Conservation (phyloP, 768 basidiomycete species). For the Lactarius psammicola region DNA sequence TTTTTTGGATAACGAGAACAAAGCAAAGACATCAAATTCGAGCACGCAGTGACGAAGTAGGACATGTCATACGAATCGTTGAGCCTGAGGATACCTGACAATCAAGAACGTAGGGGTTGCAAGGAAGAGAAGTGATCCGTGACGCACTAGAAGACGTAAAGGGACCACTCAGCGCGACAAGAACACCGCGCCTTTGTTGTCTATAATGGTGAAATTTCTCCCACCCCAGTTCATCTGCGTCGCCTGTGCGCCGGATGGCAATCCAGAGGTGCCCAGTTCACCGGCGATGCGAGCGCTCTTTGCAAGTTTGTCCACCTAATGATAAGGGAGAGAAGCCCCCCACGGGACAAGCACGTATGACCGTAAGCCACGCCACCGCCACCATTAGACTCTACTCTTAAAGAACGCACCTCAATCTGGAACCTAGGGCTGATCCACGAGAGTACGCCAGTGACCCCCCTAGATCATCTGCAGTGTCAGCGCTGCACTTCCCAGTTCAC, state of each 20-base stretch:
- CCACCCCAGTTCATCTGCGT: conserved; percentile 41
- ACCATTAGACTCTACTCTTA: not conserved
- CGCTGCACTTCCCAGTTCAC: not conserved
- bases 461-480: not conserved
- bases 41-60: not conserved
- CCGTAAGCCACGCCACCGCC: not conserved
- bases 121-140: not conserved
- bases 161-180: conserved; percentile 12
- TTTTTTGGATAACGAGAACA: not conserved
- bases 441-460: not conserved
- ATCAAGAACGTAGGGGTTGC: not conserved
- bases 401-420: conserved; percentile 17
- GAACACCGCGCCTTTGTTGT: conserved; percentile 37
- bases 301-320: conserved; percentile 51
- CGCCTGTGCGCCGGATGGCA: conserved; percentile 47
- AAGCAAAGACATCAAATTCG: not conserved
- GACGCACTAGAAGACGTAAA: not conserved
- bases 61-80: not conserved
- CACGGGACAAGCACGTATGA: not conserved
- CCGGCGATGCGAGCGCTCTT: conserved; percentile 57
- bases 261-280: conserved; percentile 47
- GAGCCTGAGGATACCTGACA: not conserved
- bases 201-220: conserved; percentile 52
- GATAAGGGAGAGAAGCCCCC: not conserved
- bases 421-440: conserved; percentile 7